phyloP scores from a whole-genome alignment of 805 yeast genomes.

The Tetrapisispora phaffii region DNA sequence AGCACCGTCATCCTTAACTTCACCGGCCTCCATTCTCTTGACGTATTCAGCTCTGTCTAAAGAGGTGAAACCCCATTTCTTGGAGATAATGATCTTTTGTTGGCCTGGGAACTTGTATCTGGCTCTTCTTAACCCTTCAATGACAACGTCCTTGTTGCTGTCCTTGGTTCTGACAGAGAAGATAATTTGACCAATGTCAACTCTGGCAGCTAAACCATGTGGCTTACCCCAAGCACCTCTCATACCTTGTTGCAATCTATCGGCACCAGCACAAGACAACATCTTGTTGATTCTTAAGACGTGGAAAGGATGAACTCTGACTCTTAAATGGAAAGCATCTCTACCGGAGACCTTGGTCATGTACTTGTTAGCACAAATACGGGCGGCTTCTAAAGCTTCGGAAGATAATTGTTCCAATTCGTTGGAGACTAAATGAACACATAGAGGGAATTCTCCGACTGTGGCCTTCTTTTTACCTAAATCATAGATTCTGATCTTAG shows the following conservation, averaged over 20 bases:
- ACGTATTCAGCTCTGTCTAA: constrained; percentile 96
- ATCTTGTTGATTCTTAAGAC: constrained; percentile 99
- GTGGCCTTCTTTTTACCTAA: constrained; percentile 99
- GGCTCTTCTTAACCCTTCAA: constrained; percentile 99
- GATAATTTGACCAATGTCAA: constrained; percentile 95
- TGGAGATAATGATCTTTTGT: constrained; percentile 97
- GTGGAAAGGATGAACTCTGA: constrained; percentile 99
- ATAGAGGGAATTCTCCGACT: constrained; percentile 98
- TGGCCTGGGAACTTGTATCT: constrained; percentile 99
- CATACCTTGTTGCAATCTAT: constrained; percentile 99
- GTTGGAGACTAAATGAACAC: constrained; percentile 98
- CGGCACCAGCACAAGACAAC: constrained; percentile 99
- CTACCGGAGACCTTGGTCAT: constrained; percentile 96
- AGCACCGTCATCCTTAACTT: constrained; percentile 99
- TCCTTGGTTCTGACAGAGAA: constrained; percentile 98
- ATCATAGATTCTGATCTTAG: constrained; percentile 98
- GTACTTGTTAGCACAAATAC: constrained; percentile 99
- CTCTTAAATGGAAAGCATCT: constrained; percentile 99
- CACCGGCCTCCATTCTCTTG: constrained; percentile 90
- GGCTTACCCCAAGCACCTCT: constrained; percentile 99
- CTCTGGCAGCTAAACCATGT: constrained; percentile 99
- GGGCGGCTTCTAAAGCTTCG: constrained; percentile 99
- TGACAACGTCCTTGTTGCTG: constrained; percentile 90
- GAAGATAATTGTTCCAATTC: constrained; percentile 98
- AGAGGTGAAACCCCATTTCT: constrained; percentile 99